Base-by-base conservation (phyloP, 257 asterid species). In the Capsicum chinense region DNA sequence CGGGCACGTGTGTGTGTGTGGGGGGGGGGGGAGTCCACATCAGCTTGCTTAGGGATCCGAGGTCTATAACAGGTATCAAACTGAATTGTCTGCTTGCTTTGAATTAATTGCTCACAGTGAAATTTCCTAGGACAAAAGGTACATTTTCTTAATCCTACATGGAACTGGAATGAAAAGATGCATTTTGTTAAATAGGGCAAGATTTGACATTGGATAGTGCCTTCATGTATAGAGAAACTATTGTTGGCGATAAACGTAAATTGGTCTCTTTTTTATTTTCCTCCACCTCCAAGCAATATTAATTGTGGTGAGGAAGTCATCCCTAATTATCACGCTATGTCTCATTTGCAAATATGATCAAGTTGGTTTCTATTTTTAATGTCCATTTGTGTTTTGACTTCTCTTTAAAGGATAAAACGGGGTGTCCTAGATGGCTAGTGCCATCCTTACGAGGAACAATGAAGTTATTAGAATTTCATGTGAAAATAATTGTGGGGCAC, bases 41-140 rank as follows among this genome's bases (percentile, higher is more conserved):
- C 6, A 3, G 50, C 19, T 67, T 11, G 14, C 19, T 35, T 35
- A 67, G 74, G 50, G 74, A 35, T 67, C 73, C 15, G 6, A 35
- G 11, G 73, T 66, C 7, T 35, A 9, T 66, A 66, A 6, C 3
- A 66, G 19, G 48, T 69, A 69, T 60, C 80, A 33, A 74, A 74
- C 50, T 74, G 80, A 50, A 50, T 33, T 12, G 44, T 50, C 39
- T 74, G 11, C 33, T 74, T 74, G 42, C 39, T 17, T 7, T 6
- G 62, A 74, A 50, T 33, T 26, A 52, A 52, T 76, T 76, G 81
- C n/a, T 54, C 50, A 14, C 13, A 52, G 47, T 56, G 82, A 56
- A 71, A 54, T 26, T 78, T 21, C 64, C 47, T 13, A 52, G 64
- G 48, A 78, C 12, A 15, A 39, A 76, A 52, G 48, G 63, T 54